Base-by-base conservation (phyloP, 1,284 basidiomycete species). In the Pseudozyma sp. region DNA sequence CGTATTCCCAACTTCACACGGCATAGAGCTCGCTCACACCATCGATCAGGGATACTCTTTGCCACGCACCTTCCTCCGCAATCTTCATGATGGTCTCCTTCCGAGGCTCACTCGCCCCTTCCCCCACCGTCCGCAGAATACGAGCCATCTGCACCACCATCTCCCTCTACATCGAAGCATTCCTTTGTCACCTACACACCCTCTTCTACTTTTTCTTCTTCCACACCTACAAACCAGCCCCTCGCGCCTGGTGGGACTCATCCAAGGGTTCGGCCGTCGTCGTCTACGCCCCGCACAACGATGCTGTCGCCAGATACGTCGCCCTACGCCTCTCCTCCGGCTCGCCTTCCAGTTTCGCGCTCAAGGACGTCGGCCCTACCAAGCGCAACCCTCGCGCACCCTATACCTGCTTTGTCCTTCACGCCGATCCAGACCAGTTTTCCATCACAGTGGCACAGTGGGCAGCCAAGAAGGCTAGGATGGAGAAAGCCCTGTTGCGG, bases 331-430 rank as follows among this genome's bases (percentile, higher is more conserved):
- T 75, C n/a, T 67, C 70, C 9, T 64, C 68, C 19, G 64, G 62
- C 13, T 69, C 72, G 10, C 71, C 72, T 5, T 73, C 69, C 7
- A 70, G 60, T 24, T 77, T 68, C 54, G 65, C 74, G 6, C 58
- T 74, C 37, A 61, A 61, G 16, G 59, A 73, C 14, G 55, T 59
- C 16, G 72, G 70, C 8, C 64, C 67, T 7, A 63, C 63, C 7
- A 56, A 56, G 31, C 52, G 46, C 16, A 63, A 65, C 17, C 63
- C 72, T 43, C 63, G 57, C 14, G 62, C 66, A 6, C 75, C 75
- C 6, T 74, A 74, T n/a, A 74, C 70, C 4, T 77, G 75, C 67
- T 68, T 77, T 24, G 70, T 77, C 3, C 45, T 77, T 10, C 69
- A 74, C 35, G 53, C 56, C 44, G 71, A 77, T 42, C 55, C 70